Conservation (phyloP, 495 filamentous ascomycete species). For the Corynascus novoguineensis region DNA sequence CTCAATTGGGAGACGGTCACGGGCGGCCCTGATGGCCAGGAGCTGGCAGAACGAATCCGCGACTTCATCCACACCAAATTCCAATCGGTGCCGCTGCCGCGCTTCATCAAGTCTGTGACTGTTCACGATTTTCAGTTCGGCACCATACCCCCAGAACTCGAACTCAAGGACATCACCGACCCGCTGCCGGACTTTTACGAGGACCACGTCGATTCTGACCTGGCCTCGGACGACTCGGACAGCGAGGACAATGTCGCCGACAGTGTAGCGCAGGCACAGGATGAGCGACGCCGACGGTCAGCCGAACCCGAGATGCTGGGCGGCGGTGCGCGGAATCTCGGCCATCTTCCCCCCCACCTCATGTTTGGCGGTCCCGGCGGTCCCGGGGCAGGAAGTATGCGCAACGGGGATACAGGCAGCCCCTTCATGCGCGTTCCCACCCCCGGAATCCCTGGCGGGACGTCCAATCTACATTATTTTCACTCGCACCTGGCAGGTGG, state of each 20-base stretch:
- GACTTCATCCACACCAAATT: constrained; percentile 94
- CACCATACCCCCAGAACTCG: constrained; percentile 70
- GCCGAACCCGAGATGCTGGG: constrained; percentile 17
- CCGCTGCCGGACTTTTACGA: constrained; percentile 96
- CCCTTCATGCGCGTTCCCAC: constrained; percentile 64
- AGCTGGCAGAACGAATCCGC: constrained; percentile 77
- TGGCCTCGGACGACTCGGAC: constrained; percentile 35
- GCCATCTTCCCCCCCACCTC: constrained; percentile 32
- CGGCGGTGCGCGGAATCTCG: neutral
- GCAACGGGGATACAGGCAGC: constrained; percentile 50
- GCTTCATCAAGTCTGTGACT: constrained; percentile 93
- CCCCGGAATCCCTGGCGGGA: constrained; percentile 76
- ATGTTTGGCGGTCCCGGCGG: constrained; percentile 28
- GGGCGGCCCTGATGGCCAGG: constrained; percentile 76
- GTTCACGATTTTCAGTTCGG: constrained; percentile 95
- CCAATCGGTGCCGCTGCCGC: constrained; percentile 81
- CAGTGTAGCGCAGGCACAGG: constrained; percentile 33
- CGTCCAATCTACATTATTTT: constrained; percentile 85
- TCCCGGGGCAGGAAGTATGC: constrained; percentile 21
- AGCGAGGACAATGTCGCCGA: constrained; percentile 36
- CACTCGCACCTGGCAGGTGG: constrained; percentile 75
- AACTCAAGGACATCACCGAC: constrained; percentile 94
- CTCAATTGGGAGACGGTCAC: constrained; percentile 93
- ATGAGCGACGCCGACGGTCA: constrained; percentile 37
- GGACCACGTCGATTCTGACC: constrained; percentile 50